Base-by-base conservation (phyloP, 2,329 filamentous ascomycete species). In the Pezicula carpinea region DNA sequence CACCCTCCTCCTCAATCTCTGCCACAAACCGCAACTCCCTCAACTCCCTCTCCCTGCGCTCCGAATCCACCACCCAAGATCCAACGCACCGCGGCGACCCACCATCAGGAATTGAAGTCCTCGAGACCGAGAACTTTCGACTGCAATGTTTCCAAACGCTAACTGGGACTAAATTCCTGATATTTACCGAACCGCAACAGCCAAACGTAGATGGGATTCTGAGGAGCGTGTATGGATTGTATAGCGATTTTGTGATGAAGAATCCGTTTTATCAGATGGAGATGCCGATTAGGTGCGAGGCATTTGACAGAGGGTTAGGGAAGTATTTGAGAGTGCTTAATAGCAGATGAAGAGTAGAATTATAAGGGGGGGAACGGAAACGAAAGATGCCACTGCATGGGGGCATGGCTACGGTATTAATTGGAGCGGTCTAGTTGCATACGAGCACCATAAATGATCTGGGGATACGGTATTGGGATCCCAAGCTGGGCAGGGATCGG, bases 191-290 rank as follows among this genome's bases (percentile, higher is more conserved):
- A 68, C 82, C 80, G 3, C 51, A 58, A 22, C 62, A 64, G 40
- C 83, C 83, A 71, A 95, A 95, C 62, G 84, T 95, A 33, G 93
- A 97, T 59, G 76, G 81, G 11, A 85, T 92, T 38, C 83, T 96
- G 58, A 79, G 82, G 64, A 86, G 82, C 66, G 85, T 96, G 59
- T 97, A 99, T 66, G 93, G 97, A 66, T 71, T 97, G 44, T 99
- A 97, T 71, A 80, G 89, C 43, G 93, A 99, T 68, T 97, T 89
- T 66, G 93, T 99, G 58, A 97, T 96, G 89, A 99, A 97, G 76
- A 99, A 99, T 67, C 93, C 93, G 1, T 99, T 99, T 64, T 97
- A 97, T 70, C 91, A 93, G 63, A 76, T 96, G 48, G 93, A 99
- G 72, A 99, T 97, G 91, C 93, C 93, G 6, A 82, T 99, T 45